phyloP scores from a whole-genome alignment of 345 rosid genomes.

The Eucalyptus dawsonii region DNA sequence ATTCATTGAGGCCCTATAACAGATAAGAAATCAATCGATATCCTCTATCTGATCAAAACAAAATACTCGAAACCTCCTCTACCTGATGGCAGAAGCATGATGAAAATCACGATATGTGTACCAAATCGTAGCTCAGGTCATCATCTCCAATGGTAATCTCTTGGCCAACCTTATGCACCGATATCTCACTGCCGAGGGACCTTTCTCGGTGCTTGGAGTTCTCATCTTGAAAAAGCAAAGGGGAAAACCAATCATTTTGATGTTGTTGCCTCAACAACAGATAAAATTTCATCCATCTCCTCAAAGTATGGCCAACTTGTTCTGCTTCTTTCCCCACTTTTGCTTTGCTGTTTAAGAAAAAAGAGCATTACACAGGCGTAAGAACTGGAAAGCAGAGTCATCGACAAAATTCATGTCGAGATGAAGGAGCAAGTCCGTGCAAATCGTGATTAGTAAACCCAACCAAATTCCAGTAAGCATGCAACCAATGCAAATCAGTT shows the following conservation, averaged over 20 bases:
- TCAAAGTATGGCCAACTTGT: constrained; percentile 70
- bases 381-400: neutral
- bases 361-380: neutral
- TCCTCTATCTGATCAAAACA: neutral
- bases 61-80: neutral
- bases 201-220: neutral
- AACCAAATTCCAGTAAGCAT: neutral
- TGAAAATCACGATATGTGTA: neutral
- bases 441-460: neutral
- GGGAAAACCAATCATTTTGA: constrained; percentile 3
- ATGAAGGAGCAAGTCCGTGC: neutral
- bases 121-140: neutral
- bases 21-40: neutral
- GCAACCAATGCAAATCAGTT: neutral
- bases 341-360: constrained; percentile 39
- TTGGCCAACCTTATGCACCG: neutral
- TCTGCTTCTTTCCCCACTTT: constrained; percentile 20
- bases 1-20: neutral
- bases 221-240: neutral
- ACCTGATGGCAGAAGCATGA: neutral
- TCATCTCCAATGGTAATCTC: neutral
- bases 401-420: neutral
- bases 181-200: neutral
- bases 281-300: constrained; percentile 51
- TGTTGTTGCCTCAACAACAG: constrained; percentile 25